These are phyloP conservation scores for Lactarius sp. DNA, from an alignment of 768 basidiomycete species.

Conservation along the genomic window DNA sequence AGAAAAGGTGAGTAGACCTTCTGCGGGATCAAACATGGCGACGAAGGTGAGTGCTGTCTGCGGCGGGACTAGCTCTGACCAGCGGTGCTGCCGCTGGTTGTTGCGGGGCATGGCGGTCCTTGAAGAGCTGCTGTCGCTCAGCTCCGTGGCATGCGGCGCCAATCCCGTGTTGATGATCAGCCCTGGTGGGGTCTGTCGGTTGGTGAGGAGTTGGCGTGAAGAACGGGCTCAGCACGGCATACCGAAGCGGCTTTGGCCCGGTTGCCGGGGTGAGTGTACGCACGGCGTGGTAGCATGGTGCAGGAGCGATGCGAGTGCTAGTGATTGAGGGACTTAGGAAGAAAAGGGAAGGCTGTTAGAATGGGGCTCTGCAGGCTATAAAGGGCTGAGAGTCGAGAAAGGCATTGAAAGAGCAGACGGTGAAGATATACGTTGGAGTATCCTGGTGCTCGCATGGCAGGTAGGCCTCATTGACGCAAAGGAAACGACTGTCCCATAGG, in stretches of 20 bases:
- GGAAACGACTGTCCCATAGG: conserved; percentile 19
- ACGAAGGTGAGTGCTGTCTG: conserved; percentile 54
- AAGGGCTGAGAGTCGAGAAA: conserved; percentile 17
- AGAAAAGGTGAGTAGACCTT: conserved; percentile 55
- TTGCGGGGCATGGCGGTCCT: neutral
- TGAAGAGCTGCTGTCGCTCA: conserved; percentile 2
- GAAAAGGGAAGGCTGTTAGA: neutral
- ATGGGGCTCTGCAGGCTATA: conserved; percentile 15
- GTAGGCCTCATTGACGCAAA: conserved; percentile 14
- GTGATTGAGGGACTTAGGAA: neutral
- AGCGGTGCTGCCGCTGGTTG: conserved; percentile 33
- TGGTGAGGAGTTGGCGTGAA: neutral
- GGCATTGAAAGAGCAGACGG: conserved; percentile 5
- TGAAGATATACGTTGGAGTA: conserved; percentile 12
- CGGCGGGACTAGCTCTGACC: conserved; percentile 56
- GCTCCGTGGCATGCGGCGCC: neutral
- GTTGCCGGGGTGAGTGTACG: conserved; percentile 5
- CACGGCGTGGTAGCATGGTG: conserved; percentile 10
- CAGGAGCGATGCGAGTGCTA: neutral
- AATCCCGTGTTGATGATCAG: conserved; percentile 10
- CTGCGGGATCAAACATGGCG: conserved; percentile 53
- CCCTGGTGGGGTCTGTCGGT: conserved; percentile 13
- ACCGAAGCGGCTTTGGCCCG: conserved; percentile 14
- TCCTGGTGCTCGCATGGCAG: conserved; percentile 17
- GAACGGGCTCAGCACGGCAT: neutral